phyloP scores from a whole-genome alignment of 1,284 basidiomycete genomes.

The Leccinum pachyderme region DNA sequence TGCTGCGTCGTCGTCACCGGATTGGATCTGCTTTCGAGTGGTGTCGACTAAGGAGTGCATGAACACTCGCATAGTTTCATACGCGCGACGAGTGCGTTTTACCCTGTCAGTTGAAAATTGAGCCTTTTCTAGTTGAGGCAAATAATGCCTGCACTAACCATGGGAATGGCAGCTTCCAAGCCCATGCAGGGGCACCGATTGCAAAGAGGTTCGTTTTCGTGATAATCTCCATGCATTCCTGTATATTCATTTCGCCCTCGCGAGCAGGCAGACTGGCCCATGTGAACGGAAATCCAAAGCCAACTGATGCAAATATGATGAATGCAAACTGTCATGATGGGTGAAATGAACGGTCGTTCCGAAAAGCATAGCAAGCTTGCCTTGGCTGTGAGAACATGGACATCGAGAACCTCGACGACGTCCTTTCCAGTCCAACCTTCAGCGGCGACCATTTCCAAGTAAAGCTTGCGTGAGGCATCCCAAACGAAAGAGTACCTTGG shows the following conservation, averaged over 20 bases:
- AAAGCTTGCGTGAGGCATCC: constrained; percentile 41
- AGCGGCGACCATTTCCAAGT: constrained; percentile 42
- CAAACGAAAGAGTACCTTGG: constrained; percentile 46
- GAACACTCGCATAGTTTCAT: constrained; percentile 31
- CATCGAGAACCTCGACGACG: constrained; percentile 35
- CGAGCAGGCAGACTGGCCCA: constrained; percentile 39
- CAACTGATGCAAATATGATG: constrained; percentile 48
- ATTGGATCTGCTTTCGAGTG: constrained; percentile 36
- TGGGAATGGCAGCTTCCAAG: constrained; percentile 41
- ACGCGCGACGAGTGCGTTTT: constrained; percentile 29
- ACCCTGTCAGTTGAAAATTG: constrained; percentile 13
- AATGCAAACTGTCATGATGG: constrained; percentile 41
- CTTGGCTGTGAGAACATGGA: constrained; percentile 47
- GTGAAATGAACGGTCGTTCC: neutral
- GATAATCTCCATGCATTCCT: constrained; percentile 43
- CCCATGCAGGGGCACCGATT: constrained; percentile 40
- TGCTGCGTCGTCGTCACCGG: constrained; percentile 14
- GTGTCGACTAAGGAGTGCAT: constrained; percentile 42
- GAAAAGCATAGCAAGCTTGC: constrained; percentile 20
- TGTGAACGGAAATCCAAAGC: constrained; percentile 48
- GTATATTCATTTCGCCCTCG: constrained; percentile 43
- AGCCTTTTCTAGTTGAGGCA: neutral
- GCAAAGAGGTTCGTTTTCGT: constrained; percentile 31
- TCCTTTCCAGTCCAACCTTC: constrained; percentile 44
- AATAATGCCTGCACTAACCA: constrained; percentile 31